phyloP scores from a whole-genome alignment of 352 stramenopile species.

The Albugo candida region DNA sequence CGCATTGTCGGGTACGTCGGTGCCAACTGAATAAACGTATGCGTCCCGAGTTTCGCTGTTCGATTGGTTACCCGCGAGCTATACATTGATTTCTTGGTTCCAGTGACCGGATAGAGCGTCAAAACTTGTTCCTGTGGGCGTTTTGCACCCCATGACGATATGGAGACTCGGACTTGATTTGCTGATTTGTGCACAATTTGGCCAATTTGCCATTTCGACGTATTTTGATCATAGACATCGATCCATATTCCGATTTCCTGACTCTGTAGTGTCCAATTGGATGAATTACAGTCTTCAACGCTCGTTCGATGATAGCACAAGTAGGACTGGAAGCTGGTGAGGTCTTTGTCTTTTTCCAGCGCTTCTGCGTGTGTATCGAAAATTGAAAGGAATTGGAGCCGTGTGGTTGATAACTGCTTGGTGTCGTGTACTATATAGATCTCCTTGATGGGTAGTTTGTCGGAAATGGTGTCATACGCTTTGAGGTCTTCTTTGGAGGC shows the following conservation, averaged over 20 bases:
- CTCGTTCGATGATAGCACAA: conserved; percentile 48
- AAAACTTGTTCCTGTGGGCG: conserved; percentile 42
- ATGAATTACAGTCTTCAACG: conserved; percentile 36
- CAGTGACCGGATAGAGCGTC: conserved; percentile 5
- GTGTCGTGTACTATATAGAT: conserved; percentile 50
- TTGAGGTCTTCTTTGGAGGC: not conserved
- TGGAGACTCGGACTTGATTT: conserved; percentile 44
- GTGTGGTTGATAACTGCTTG: conserved; percentile 31
- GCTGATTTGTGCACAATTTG: conserved; percentile 47
- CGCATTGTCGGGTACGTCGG: conserved; percentile 57
- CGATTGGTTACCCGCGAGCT: conserved; percentile 28
- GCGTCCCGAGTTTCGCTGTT: conserved; percentile 40
- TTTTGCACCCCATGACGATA: conserved; percentile 43
- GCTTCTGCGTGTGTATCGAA: conserved; percentile 18
- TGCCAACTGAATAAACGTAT: conserved; percentile 62
- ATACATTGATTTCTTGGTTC: not conserved
- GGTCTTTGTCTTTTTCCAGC: not conserved
- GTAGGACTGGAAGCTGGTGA: conserved; percentile 17
- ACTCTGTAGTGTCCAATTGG: conserved; percentile 47
- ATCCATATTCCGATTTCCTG: conserved; percentile 62
- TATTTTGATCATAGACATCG: conserved; percentile 56
- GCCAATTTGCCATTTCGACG: conserved; percentile 51
- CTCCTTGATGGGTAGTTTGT: conserved; percentile 46
- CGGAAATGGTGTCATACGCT: not conserved
- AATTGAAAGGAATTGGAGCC: conserved; percentile 32